Evolutionary conservation across 164 flowering plant genomes (phyloP), one percentile per base, ranked within the genome.

Genomic region (Vitis cinerea): DNA sequence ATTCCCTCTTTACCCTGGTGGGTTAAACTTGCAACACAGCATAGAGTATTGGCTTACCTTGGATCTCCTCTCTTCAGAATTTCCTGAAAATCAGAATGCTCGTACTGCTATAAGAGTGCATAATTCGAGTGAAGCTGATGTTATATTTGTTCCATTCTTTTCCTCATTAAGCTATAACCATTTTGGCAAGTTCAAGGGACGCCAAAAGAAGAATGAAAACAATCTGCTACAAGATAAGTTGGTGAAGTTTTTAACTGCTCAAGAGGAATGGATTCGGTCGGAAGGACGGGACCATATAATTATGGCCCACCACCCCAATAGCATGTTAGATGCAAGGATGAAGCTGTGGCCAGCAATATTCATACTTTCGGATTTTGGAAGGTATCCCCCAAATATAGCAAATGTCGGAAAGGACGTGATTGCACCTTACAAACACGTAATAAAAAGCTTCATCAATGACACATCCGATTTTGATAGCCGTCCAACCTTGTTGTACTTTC

Each of bases 301-400:
- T 37, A 1, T 95, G 78, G 98, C 99, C 12, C 99, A 94, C 76
- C 99, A 94, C 79, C 99, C 99, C 3, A 94, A 94, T 68, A 94
- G 99, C 71, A 65, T 95, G 78, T 75, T 87, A 61, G 85, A 85
- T 75, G 98, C 97, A 59, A 90, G 99, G 78, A 82, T 74, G 82
- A 77, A 83, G 75, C 80, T 95, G 9, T 87, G 92, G 92, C 91
- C 97, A 66, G 94, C 94, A 50, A 86, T 83, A 67, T 89, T 85
- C 65, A 83, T 93, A 59, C 87, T 95, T 48, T 64, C 99, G 1
- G 99, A 95, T 79, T 95, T 93, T 72, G 99, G 99, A 58, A 90
- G 99, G 78, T 95, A 95, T 78, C 97, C 97, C 55, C 90, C 89
- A 0, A 79, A 69, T 57, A 74, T 93, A 55, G 99, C 99, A 16